Conservation (phyloP, 1,139 yeast genomes). For the Geotrichum fermentans region DNA sequence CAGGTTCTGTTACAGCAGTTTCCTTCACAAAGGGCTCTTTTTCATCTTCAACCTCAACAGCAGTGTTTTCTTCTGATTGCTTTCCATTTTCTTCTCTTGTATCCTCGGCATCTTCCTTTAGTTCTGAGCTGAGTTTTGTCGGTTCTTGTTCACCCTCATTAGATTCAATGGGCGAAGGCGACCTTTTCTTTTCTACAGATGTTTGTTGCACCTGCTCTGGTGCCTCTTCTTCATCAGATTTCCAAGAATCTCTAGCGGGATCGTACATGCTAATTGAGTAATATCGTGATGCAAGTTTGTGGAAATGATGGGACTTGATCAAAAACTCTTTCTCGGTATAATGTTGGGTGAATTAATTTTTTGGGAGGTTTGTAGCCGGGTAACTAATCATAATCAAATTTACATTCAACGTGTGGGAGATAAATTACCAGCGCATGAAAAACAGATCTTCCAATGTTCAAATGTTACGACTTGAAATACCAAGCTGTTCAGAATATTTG, state of each 20-base stretch:
- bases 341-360: no score
- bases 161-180: not conserved
- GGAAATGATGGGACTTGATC: not conserved
- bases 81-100: not conserved
- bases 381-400: no score
- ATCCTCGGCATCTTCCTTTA: not conserved
- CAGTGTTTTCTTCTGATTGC: not conserved
- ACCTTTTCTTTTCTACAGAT: not conserved
- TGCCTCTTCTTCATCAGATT: conserved; percentile 21
- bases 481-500: no score
- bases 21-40: not conserved
- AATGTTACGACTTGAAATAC: no score
- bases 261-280: conserved; percentile 35
- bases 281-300: no score
- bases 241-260: conserved; percentile 36
- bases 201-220: not conserved
- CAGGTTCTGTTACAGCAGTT: not conserved
- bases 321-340: no score
- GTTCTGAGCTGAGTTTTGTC: not conserved
- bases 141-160: not conserved
- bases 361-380: no score
- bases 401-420: no score
- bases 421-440: no score
- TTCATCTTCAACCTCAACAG: not conserved
- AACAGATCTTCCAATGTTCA: no score